Base-by-base conservation (phyloP, 2,329 filamentous ascomycete species). In the Drechslerella coelobrocha region DNA sequence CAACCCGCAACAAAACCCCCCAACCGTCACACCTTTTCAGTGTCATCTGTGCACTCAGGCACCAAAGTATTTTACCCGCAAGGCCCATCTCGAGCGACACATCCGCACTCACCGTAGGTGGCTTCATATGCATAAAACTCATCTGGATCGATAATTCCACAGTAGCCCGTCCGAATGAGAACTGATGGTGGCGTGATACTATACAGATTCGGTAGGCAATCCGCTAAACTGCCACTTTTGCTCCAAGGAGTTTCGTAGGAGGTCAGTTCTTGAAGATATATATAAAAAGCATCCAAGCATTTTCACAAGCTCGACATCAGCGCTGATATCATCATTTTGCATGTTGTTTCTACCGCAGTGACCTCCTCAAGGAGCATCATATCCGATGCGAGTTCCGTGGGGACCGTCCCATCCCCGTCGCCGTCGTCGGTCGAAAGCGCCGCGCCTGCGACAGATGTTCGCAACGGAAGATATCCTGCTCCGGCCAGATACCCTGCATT, bases 331-430 rank as follows among this genome's bases (percentile, higher is more conserved):
- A n/a, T n/a, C n/a, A n/a, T n/a, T n/a, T n/a, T n/a, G n/a, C n/a
- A n/a, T n/a, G n/a, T n/a, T n/a, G n/a, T n/a, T n/a, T n/a, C n/a
- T n/a, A n/a, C 17, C 17, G 26, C 14, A 69, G 65, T 27, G 65
- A 69, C 37, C 37, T 69, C 0, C 47, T 69, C n/a, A 69, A 69
- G 37, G 65, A 69, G 50, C 65, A 69, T 27, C 65, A 69, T 23
- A 69, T 69, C n/a, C 65, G 65, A 43, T 69, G 65, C 53, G 65
- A 69, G 41, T 69, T 69, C 52, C 65, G 65, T 10, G 65, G 65
- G 23, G 65, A 69, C 65, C 65, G 65, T 57, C 65, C 65, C 1
- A 69, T 69, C n/a, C 65, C 65, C 21, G 53, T 69, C 21, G 65
- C 57, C 37, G 48, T 69, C 37, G 65, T 69, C 14, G 65, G 65